Conservation (phyloP, 805 yeast species). For the Yarrowia divulgata region DNA sequence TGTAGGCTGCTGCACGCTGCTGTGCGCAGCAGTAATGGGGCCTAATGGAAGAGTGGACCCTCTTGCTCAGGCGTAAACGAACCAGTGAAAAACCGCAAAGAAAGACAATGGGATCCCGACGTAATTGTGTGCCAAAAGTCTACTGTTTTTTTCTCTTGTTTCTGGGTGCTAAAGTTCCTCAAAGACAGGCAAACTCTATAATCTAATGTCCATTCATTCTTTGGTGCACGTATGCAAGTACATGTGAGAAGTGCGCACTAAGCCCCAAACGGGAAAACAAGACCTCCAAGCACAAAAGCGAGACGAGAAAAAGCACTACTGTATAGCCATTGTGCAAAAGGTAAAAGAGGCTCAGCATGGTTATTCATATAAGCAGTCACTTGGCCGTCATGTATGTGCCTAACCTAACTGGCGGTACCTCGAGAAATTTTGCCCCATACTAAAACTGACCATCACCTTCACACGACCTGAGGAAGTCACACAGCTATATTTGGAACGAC, state of each 20-base stretch:
- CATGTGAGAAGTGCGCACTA: slow-evolving; percentile 31
- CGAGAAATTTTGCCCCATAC: neutral
- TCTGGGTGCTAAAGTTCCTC: slow-evolving; percentile 1
- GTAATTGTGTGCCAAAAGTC: slow-evolving; percentile 9
- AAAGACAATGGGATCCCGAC: slow-evolving; percentile 1
- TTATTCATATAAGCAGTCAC: slow-evolving; percentile 23
- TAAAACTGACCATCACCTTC: neutral
- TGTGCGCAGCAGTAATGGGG: too few species aligned
- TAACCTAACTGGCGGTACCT: neutral
- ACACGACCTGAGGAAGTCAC: neutral
- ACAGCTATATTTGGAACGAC: neutral
- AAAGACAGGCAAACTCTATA: slow-evolving; percentile 8
- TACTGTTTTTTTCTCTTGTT: slow-evolving; percentile 5
- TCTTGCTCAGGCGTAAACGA: neutral
- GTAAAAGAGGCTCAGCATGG: slow-evolving; percentile 16
- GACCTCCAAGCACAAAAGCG: slow-evolving; percentile 14
- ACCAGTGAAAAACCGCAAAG: slow-evolving; percentile 4
- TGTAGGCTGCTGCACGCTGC: neutral
- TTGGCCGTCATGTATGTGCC: slow-evolving; percentile 12
- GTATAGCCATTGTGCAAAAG: slow-evolving; percentile 18
- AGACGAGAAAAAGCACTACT: slow-evolving; percentile 17
- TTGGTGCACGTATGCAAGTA: slow-evolving; percentile 23
- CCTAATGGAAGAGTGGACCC: too few species aligned
- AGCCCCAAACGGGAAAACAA: slow-evolving; percentile 28
- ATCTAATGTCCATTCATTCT: slow-evolving; percentile 20